Evolutionary conservation across 768 basidiomycete species (phyloP), one percentile per base, ranked within the genome.

Genomic region (Strobilomyces echinocephalus): DNA sequence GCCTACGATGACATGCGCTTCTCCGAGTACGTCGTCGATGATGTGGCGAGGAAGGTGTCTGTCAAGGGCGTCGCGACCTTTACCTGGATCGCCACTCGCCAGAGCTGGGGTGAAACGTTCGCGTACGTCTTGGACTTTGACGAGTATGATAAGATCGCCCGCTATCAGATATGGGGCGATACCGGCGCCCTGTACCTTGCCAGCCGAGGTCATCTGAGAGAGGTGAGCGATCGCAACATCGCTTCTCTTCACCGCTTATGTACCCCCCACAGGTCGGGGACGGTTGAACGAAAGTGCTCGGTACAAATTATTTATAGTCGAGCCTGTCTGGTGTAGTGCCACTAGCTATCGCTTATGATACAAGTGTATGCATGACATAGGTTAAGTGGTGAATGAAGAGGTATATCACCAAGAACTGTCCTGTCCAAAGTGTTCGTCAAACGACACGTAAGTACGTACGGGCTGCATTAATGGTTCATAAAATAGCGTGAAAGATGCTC

Each of bases 91-190:
- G 68, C 72, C 55, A 80, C 79, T 5, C 60, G 64, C 41, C 72
- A 84, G 62, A 74, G 73, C 45, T 86, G 85, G 84, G 68, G 80
- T 26, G 85, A 86, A 70, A 75, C 72, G 15, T 87, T 86, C 59
- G 68, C 72, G 9, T 85, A 85, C 59, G 72, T 78, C 16, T 65
- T 86, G 56, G 80, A 81, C 63, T 85, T 85, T 62, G 83, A 84
- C 50, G 73, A 79, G 21, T 74, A 76, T 28, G 62, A 68, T 50
- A 84, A 79, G 66, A 71, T 87, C n/a, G 71, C 71, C 21, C 70
- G 75, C 40, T 84, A 83, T 73, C 79, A 86, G 61, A 75, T 86
- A 2, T 87, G 84, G 84, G 82, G 81, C 11, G 85, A 87, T 65
- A 80, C 83, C 8, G 84, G 82, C 11, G 79, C 83, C 6, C 76